Evolutionary conservation across 768 basidiomycete genomes (phyloP).

Genomic region (Boletus pseudopeckii): DNA sequence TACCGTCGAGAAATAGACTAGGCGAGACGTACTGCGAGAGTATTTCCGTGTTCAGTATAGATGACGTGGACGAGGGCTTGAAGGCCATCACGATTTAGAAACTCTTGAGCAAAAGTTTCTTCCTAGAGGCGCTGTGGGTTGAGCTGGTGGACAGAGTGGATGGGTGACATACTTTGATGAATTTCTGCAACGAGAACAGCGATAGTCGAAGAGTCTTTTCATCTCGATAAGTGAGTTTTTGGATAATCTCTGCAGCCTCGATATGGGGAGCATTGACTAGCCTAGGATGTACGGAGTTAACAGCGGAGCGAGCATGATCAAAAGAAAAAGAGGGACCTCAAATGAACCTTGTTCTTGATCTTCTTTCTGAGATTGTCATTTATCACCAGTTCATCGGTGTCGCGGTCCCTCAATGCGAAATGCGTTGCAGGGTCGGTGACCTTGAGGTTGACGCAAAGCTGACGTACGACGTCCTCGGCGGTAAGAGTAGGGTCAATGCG

Average conservation of each 20-base stretch:
- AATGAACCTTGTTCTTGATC: slow-evolving; percentile 71
- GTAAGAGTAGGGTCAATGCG: slow-evolving; percentile 82
- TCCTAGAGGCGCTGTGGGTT: slow-evolving; percentile 46
- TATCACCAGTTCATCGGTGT: slow-evolving; percentile 79
- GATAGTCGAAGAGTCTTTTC: slow-evolving; percentile 63
- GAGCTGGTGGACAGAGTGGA: not conserved
- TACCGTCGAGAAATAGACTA: not conserved
- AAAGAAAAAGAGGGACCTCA: slow-evolving; percentile 54
- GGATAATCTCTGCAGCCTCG: slow-evolving; percentile 74
- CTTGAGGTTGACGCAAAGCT: slow-evolving; percentile 78
- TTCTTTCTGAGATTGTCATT: slow-evolving; percentile 82
- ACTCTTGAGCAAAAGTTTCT: slow-evolving; percentile 78
- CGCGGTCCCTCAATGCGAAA: slow-evolving; percentile 74
- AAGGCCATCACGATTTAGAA: slow-evolving; percentile 70
- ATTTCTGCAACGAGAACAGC: slow-evolving; percentile 75
- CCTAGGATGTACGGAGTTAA: slow-evolving; percentile 35
- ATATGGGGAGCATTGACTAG: slow-evolving; percentile 77
- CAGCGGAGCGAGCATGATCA: not conserved
- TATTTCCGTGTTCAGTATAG: slow-evolving; percentile 68
- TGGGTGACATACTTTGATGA: slow-evolving; percentile 56
- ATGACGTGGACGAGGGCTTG: slow-evolving; percentile 69
- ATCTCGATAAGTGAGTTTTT: slow-evolving; percentile 60
- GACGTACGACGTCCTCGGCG: slow-evolving; percentile 81
- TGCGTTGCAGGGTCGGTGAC: slow-evolving; percentile 69
- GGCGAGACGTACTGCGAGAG: slow-evolving; percentile 62